A percentile compares a stretch with the other conserved stretches of the same genome.
Evolutionary conservation across 2,329 filamentous ascomycete species (phyloP).

Genomic region (Botrytis elliptica): DNA sequence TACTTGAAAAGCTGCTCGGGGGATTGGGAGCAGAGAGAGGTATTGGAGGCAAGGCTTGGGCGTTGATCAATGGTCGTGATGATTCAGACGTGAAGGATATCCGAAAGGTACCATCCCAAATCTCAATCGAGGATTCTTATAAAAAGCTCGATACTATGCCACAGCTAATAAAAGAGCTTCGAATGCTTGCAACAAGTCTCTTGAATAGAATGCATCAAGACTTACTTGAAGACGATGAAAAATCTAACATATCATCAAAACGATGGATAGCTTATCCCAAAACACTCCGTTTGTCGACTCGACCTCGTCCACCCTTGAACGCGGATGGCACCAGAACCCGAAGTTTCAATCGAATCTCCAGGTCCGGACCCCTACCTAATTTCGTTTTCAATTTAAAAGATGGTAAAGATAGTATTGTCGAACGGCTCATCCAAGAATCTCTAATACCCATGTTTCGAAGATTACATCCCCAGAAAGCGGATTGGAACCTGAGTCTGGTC

Average conservation of each 20-base stretch:
- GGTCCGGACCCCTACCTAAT: constrained; percentile 68
- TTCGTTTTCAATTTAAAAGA: constrained; percentile 69
- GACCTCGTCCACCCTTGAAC: constrained; percentile 56
- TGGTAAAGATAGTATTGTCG: constrained; percentile 58
- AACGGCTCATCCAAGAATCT: constrained; percentile 66
- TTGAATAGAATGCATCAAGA: constrained; percentile 77
- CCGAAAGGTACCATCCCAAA: constrained; percentile 74
- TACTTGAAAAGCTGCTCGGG: constrained; percentile 66
- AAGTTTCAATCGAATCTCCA: constrained; percentile 69
- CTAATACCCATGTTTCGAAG: constrained; percentile 72
- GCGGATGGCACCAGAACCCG: constrained; percentile 54
- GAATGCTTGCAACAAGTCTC: constrained; percentile 66
- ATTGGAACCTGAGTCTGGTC: constrained; percentile 79
- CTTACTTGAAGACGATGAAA: constrained; percentile 51
- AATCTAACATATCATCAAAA: constrained; percentile 27
- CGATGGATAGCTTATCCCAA: constrained; percentile 78
- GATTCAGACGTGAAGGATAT: constrained; percentile 69
- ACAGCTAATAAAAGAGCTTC: constrained; percentile 66
- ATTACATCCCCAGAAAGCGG: constrained; percentile 61
- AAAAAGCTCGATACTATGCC: constrained; percentile 63
- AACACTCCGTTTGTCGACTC: constrained; percentile 77
- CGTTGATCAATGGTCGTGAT: constrained; percentile 78
- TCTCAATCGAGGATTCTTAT: constrained; percentile 95
- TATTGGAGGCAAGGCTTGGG: constrained; percentile 72
- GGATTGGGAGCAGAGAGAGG: constrained; percentile 70